phyloP scores from a whole-genome alignment of 768 basidiomycete species.

The Hebeloma cylindrosporum region DNA sequence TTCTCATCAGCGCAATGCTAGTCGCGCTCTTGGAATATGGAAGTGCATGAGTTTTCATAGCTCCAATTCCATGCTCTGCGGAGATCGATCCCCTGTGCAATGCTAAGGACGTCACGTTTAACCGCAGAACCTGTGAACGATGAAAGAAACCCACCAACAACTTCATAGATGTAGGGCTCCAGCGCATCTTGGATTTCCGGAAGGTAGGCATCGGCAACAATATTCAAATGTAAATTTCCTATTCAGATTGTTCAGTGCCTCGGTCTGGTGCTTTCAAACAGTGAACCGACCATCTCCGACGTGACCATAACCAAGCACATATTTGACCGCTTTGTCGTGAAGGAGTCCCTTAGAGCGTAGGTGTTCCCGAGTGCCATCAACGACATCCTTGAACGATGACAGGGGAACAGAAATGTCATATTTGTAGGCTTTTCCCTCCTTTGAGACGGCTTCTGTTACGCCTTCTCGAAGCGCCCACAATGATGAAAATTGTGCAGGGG shows the following conservation, averaged over 20 bases:
- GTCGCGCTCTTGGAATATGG: conserved; percentile 80
- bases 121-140: background rate
- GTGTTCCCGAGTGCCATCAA: conserved; percentile 76
- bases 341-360: conserved; percentile 69
- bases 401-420: conserved; percentile 94
- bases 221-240: conserved; percentile 95
- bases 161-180: conserved; percentile 94
- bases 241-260: background rate
- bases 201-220: conserved; percentile 79
- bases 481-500: conserved; percentile 83
- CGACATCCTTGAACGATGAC: conserved; percentile 81
- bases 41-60: conserved; percentile 90
- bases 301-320: conserved; percentile 93
- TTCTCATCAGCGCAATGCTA: conserved; percentile 87
- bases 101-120: conserved; percentile 38
- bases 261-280: background rate
- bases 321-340: conserved; percentile 71
- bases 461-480: conserved; percentile 93
- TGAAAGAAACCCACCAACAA: conserved; percentile 61
- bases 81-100: conserved; percentile 88
- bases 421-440: conserved; percentile 95
- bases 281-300: conserved; percentile 83
- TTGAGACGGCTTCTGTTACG: conserved; percentile 87
- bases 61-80: conserved; percentile 96
- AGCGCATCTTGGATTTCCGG: conserved; percentile 83